Conservation (phyloP, 331 rosid genomes). For the Dryas integrifolia region DNA sequence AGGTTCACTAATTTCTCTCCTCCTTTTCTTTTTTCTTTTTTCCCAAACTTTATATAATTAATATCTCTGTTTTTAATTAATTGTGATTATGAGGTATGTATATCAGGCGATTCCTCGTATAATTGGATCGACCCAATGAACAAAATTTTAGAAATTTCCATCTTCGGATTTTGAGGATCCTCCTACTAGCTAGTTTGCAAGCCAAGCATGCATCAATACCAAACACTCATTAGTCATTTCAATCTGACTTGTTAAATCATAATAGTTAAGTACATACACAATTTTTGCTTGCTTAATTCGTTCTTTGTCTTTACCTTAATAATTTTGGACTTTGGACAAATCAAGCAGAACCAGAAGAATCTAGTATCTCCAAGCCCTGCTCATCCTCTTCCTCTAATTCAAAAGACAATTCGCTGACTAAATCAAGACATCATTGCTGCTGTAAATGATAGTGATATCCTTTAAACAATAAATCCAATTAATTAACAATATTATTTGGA, state of each 20-base stretch:
- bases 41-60: conserved; percentile 11
- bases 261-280: no score
- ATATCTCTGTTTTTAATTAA: conserved; percentile 15
- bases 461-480: neutral
- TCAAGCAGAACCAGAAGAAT: no score
- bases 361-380: neutral
- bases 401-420: neutral
- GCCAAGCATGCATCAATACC: no score
- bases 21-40: neutral
- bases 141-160: conserved; percentile 17
- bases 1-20: conserved; percentile 31
- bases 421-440: conserved; percentile 12
- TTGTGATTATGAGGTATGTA: conserved; percentile 42
- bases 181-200: neutral
- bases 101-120: conserved; percentile 32
- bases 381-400: no score
- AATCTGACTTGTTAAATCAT: no score
- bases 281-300: no score
- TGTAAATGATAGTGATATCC: neutral
- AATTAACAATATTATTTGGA: neutral
- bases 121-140: conserved; percentile 27
- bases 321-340: no score
- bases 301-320: no score
- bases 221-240: no score
- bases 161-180: conserved; percentile 3